These are phyloP conservation scores for Bolboschoenoplectus hybrid DNA, from an alignment of 202 grass and related monocot species.

Conservation along the genomic window DNA sequence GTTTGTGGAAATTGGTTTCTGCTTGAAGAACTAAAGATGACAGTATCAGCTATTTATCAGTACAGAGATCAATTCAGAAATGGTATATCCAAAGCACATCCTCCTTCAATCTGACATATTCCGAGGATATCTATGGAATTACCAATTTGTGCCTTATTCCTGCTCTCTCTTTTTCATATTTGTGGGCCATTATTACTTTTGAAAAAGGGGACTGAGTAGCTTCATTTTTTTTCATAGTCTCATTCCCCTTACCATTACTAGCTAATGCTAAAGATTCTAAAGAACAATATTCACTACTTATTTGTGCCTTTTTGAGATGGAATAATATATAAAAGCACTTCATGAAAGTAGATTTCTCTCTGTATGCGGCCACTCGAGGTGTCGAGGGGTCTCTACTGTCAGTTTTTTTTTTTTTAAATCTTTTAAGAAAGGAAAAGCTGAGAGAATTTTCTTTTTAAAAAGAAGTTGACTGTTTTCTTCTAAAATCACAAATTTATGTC, in stretches of 20 bases:
- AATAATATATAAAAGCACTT: constrained; percentile 5
- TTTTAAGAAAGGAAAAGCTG: constrained; percentile 22
- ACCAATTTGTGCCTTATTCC: background rate
- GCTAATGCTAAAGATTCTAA: background rate
- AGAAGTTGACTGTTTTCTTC: background rate
- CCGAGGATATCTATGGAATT: constrained; percentile 13
- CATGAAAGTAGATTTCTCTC: background rate
- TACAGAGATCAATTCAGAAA: constrained; percentile 21
- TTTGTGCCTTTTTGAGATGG: background rate
- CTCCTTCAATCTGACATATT: constrained; percentile 20
- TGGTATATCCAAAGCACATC: constrained; percentile 50
- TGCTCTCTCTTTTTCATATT: background rate
- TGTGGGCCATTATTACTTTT: background rate
- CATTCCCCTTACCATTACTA: background rate
- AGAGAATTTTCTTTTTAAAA: background rate
- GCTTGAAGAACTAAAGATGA: background rate
- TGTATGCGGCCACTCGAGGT: constrained; percentile 5
- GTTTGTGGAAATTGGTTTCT: background rate
- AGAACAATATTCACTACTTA: background rate
- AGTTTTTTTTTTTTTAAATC: background rate
- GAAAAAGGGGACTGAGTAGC: background rate
- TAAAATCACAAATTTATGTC: background rate
- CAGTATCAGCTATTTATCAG: constrained; percentile 39
- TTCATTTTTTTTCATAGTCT: background rate
- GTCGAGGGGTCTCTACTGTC: background rate